Evolutionary conservation across 2,329 filamentous ascomycete species (phyloP).

Genomic region (Cladophialophora yegresii): DNA sequence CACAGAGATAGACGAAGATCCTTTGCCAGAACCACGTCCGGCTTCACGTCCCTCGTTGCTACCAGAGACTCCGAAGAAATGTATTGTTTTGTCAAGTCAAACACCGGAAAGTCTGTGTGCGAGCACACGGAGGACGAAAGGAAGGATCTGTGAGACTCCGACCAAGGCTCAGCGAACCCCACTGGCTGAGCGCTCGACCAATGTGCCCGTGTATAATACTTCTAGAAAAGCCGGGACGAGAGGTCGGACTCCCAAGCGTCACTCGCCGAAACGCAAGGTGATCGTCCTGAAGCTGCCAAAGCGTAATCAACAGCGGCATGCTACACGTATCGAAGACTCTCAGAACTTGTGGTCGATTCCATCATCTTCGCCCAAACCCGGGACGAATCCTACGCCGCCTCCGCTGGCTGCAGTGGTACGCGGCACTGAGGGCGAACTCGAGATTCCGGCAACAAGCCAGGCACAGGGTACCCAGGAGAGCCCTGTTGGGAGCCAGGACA

Average conservation of each 20-base stretch:
- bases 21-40: not conserved
- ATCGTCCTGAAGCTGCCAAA: constrained; percentile 30
- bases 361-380: constrained; percentile 26
- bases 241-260: constrained; percentile 6
- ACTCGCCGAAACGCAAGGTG: constrained; percentile 22
- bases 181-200: constrained; percentile 28
- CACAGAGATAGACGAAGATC: constrained; percentile 20
- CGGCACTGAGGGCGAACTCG: constrained; percentile 9
- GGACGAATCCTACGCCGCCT: not conserved
- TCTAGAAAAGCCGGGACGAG: constrained; percentile 11
- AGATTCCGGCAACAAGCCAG: constrained; percentile 33
- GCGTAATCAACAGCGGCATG: constrained; percentile 6
- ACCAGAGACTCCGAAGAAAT: constrained; percentile 23
- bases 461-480: constrained; percentile 2
- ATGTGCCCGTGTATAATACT: constrained; percentile 7
- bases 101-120: constrained; percentile 32
- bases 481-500: constrained; percentile 16
- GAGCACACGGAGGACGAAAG: constrained; percentile 19
- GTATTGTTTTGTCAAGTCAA: constrained; percentile 32
- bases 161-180: constrained; percentile 19
- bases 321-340: constrained; percentile 26
- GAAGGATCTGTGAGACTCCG: constrained; percentile 22
- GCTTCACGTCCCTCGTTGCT: not conserved
- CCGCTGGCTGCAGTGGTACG: not conserved
- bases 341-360: constrained; percentile 34